A percentile compares a stretch with the other conserved stretches of the same genome.
Conservation (phyloP, 192 early-diverging fungal genomes). For the Backusella morwellensis region DNA sequence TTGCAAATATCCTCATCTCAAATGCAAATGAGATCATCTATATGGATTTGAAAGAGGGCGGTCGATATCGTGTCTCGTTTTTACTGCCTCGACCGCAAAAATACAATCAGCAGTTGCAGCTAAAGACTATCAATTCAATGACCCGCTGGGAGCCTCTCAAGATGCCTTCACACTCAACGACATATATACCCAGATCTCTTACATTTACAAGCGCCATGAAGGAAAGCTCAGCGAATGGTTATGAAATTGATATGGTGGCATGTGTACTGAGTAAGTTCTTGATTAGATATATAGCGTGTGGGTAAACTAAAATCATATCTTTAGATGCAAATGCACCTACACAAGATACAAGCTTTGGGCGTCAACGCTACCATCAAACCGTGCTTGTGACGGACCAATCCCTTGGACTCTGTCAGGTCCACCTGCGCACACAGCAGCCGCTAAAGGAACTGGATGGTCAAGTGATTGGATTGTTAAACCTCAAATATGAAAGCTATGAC, state of each 20-base stretch:
- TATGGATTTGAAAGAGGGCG: constrained; percentile 49
- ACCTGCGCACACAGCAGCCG: not conserved
- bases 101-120: not conserved
- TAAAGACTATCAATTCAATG: constrained; percentile 9
- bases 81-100: constrained; percentile 10
- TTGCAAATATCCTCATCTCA: constrained; percentile 50
- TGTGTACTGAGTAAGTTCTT: constrained; percentile 37
- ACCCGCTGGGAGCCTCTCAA: constrained; percentile 21
- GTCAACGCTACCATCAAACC: constrained; percentile 9
- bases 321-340: not conserved
- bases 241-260: constrained; percentile 44
- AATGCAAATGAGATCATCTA: constrained; percentile 38
- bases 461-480: constrained; percentile 23
- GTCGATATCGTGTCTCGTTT: constrained; percentile 46
- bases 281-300: not conserved
- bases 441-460: not conserved
- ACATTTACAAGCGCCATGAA: constrained; percentile 22
- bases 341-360: not conserved
- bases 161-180: not conserved
- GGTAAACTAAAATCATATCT: not conserved
- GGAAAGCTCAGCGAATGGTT: constrained; percentile 21
- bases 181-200: constrained; percentile 16
- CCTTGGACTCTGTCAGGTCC: constrained; percentile 22
- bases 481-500: constrained; percentile 27
- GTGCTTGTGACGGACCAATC: constrained; percentile 24